phyloP scores from a whole-genome alignment of 2,329 filamentous ascomycete species.

The Volutella citrinella region DNA sequence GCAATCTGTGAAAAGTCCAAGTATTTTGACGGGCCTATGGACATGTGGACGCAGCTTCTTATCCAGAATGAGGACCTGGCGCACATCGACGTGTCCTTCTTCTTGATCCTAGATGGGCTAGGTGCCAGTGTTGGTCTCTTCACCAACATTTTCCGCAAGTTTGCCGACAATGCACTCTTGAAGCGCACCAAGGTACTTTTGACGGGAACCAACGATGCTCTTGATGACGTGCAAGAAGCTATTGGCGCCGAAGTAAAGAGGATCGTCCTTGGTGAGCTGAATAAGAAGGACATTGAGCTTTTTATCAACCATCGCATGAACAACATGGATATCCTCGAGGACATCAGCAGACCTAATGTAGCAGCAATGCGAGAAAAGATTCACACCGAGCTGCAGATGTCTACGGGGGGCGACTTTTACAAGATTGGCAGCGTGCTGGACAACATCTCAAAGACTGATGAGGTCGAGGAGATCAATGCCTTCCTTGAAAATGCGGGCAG shows the following conservation, averaged over 20 bases:
- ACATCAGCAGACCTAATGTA: constrained; percentile 22
- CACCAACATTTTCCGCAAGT: constrained; percentile 21
- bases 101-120: constrained; percentile 30
- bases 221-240: constrained; percentile 14
- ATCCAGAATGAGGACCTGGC: constrained; percentile 29
- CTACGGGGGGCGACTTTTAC: constrained; percentile 10
- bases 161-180: constrained; percentile 15
- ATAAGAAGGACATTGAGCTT: constrained; percentile 26
- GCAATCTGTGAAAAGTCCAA: constrained; percentile 22
- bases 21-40: constrained; percentile 24
- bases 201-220: constrained; percentile 19
- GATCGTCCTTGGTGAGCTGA: constrained; percentile 24
- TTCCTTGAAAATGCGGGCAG: constrained; percentile 28
- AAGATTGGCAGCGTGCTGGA: constrained; percentile 21
- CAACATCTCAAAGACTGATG: constrained; percentile 30
- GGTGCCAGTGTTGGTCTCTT: constrained; percentile 17
- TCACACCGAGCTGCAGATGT: constrained; percentile 4
- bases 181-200: constrained; percentile 26
- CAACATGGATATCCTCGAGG: constrained; percentile 28
- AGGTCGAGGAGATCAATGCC: constrained; percentile 31
- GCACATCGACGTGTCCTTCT: constrained; percentile 29
- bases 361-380: constrained; percentile 31
- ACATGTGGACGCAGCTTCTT: constrained; percentile 30
- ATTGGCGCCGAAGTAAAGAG: constrained; percentile 13
- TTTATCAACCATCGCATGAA: constrained; percentile 30